phyloP scores from a whole-genome alignment of 768 basidiomycete species.

The Suillus brevipes region DNA sequence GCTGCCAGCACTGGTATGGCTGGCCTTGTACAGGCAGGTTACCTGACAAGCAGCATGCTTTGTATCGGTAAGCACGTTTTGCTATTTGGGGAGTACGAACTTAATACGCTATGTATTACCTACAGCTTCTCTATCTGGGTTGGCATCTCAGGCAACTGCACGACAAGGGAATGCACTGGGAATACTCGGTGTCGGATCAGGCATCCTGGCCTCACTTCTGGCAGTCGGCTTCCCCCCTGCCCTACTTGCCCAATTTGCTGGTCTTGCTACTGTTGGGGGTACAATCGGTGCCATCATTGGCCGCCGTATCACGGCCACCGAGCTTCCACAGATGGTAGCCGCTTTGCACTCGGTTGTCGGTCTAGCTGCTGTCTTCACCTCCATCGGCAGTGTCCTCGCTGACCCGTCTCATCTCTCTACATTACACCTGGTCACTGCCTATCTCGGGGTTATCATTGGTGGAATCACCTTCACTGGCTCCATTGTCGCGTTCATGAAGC shows the following conservation, averaged over 20 bases:
- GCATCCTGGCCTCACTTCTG: conserved; percentile 75
- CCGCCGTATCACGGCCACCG: conserved; percentile 81
- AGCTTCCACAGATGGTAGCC: conserved; percentile 81
- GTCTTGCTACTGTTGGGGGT: conserved; percentile 74
- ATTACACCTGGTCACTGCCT: conserved; percentile 81
- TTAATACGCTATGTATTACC: neutral
- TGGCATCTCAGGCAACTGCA: conserved; percentile 78
- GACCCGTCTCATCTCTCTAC: conserved; percentile 67
- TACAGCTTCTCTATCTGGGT: conserved; percentile 74
- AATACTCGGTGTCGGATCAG: conserved; percentile 80
- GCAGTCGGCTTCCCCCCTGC: conserved; percentile 82
- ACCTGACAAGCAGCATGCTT: conserved; percentile 80
- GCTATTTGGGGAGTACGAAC: neutral
- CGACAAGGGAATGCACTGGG: conserved; percentile 89
- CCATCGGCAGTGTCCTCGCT: conserved; percentile 76
- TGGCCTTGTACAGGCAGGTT: conserved; percentile 86
- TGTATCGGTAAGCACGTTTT: conserved; percentile 61
- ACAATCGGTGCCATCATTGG: conserved; percentile 72
- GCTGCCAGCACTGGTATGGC: conserved; percentile 84
- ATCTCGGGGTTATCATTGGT: conserved; percentile 83
- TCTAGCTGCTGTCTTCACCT: conserved; percentile 85
- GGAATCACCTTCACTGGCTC: conserved; percentile 91
- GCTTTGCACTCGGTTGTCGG: conserved; percentile 89
- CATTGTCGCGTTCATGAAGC: conserved; percentile 85
- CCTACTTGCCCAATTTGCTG: conserved; percentile 76